Evolutionary conservation across 768 basidiomycete genomes (phyloP).

Genomic region (Psilocybe cubensis): DNA sequence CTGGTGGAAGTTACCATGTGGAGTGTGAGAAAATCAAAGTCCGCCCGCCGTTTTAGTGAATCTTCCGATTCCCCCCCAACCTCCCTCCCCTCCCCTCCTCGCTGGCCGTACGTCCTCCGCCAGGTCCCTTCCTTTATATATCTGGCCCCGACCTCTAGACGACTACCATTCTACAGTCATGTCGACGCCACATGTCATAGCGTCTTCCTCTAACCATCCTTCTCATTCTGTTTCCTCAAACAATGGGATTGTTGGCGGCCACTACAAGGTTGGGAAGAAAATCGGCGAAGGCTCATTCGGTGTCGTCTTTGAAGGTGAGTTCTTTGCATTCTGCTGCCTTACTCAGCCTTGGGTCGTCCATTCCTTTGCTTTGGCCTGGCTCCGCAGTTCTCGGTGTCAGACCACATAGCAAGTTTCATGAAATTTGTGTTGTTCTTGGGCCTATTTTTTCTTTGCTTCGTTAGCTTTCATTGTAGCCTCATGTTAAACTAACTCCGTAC

Average conservation of each 20-base stretch:
- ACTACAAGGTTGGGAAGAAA: constrained; percentile 95
- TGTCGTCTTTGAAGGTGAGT: constrained; percentile 92
- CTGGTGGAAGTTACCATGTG: constrained; percentile 20
- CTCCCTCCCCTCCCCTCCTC: constrained; percentile 23
- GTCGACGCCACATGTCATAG: constrained; percentile 85
- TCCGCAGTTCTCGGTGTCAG: constrained; percentile 8
- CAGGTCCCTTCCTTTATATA: constrained; percentile 22
- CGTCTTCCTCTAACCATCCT: constrained; percentile 76
- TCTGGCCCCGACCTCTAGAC: constrained; percentile 16
- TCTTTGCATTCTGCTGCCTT: constrained; percentile 1
- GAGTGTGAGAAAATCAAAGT: constrained; percentile 30
- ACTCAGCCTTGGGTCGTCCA: neutral
- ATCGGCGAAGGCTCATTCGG: constrained; percentile 99
- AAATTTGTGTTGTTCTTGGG: neutral
- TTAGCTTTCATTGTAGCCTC: neutral
- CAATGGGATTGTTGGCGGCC: constrained; percentile 78
- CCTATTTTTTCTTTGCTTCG: neutral
- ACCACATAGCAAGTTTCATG: neutral
- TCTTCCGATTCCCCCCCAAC: constrained; percentile 30
- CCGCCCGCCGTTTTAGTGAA: constrained; percentile 23
- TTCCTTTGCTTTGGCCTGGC: neutral
- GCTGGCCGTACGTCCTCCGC: constrained; percentile 22
- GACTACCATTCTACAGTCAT: constrained; percentile 40
- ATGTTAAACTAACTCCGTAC: constrained; percentile 2
- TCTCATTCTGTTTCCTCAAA: constrained; percentile 64